Evolutionary conservation across 176 grass and related monocot genomes (phyloP), one percentile per base, ranked within the genome.

Genomic region (Carex scoparia): DNA sequence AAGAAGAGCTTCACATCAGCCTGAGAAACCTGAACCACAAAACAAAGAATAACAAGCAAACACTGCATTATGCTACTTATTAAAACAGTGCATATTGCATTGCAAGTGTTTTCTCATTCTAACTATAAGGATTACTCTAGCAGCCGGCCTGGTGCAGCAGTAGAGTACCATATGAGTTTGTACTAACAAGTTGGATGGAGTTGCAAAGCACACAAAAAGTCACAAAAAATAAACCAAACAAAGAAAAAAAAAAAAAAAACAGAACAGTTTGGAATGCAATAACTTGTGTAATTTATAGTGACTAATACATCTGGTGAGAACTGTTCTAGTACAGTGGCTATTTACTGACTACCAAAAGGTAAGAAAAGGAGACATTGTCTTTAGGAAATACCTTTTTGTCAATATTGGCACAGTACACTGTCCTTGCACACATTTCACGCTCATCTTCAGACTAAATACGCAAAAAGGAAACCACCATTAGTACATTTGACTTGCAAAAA

Each of bases 1-100:
- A 99, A 99, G 87, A 99, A 99, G 79, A 99, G 88, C 87, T 99
- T 95, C 73, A 99, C 88, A 84, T 99, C 96, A 86, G 96, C 96
- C 83, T 99, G 96, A 77, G 93, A 92, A 86, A 99, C 87, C 96
- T 99, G 84, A 51, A 89, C 11, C 51, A 94, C 51, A 76, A 68
- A 69, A 81, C n/a, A 71, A 85, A 33, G 31, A 65, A 54, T 33
- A 23, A 40, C 15, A 64, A 87, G 18, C 27, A 18, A 30, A 13
- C 28, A 35, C 14, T 18, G 30, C 1, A 79, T 58, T 18, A 76
- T 58, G 51, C 13, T 58, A 35, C 53, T 58, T 58, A 13, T 79
- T 56, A 58, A 33, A 35, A 56, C 13, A 79, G 28, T n/a, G 7
- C 28, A 57, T 0, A 57, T 37, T 33, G 74, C 51, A 79, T 32